Base-by-base conservation (phyloP, 1,139 yeast species). In the Hemisphaericaspora xylofermentans region DNA sequence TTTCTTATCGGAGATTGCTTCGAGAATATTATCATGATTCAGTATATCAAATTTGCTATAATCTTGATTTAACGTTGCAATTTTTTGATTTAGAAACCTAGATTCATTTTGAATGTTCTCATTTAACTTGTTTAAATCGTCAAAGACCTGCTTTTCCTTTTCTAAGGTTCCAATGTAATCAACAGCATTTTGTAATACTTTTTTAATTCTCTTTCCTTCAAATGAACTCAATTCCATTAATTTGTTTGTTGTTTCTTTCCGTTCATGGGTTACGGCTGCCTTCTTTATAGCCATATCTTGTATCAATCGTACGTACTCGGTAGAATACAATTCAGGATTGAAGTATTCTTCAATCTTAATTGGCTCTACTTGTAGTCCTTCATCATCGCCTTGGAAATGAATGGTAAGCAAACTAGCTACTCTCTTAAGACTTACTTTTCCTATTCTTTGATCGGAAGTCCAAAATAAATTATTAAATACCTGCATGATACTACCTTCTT, bases 381-480 rank as follows among this genome's bases (percentile, higher is more conserved):
- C 49, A 22, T 52, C 57, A 12, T 56, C 58, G 33, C 63, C 62
- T n/a, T 51, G 45, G 12, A 68, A 53, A 35, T 61, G 66, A 16
- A 69, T 45, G 0, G 72, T 63, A n/a, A 71, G 48, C 1, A 70
- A 43, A 2, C 66, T 65, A 2, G 71, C 63, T 13, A 68, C 49
- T 5, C 49, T 43, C 6, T 52, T 51, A 37, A 68, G 62, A 22
- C 61, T 48, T 33, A 68, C 56, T 25, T 50, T 51, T 6, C 72
- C 72, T 4, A 66, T 45, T 35, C 49, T 52, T 22, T 61, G 63
- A 17, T 61, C 66, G 24, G 42, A 49, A 16, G 57, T 60, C 76
- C 77, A 71, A 40, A 72, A 67, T 43, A 71, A 53, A 32, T 54
- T 60, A 48, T 64, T 62, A 38, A 72, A 57, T 0, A 70, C 53